Evolutionary conservation across 176 grass and related monocot species (phyloP), one percentile per base, ranked within the genome.

Genomic region (Phragmites australis): DNA sequence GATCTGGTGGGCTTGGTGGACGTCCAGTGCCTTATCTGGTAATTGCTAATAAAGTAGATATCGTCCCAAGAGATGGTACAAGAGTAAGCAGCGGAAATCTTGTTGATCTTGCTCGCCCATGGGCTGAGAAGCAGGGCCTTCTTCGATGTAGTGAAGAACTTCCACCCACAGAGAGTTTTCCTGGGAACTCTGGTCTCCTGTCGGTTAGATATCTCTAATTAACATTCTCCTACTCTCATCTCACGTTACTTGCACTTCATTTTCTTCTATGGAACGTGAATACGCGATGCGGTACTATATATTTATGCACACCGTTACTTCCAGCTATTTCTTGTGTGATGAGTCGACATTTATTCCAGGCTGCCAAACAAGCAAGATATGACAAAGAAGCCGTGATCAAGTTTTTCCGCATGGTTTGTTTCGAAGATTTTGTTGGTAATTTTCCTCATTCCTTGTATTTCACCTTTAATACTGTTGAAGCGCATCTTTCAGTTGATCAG

Each of bases 11-110:
- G n/a, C 92, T 93, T 60, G 96, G 96, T 71, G 92, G 96, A 40
- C 88, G 95, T 81, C 93, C 92, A n/a, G 96, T 99, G 70, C 96
- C 96, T 60, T 99, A 99, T 67, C 69, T 99, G 79, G 90, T 99
- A 68, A 95, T 99, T 41, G 79, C 90, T 60, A 99, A 99, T 86
- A 95, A 99, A 85, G 88, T 82, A 57, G 90, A 99, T 82, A 50
- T 95, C 29, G 55, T 84, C 68, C 83, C 88, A 11, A 91, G 55
- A 56, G 92, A 93, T 65, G 90, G 90, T 37, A 59, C 65, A 64
- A 87, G 84, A 84, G 75, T 78, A 80, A 99, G 88, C 80, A 91
- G 87, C 29, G 96, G 96, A 34, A 93, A 90, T 83, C 89, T 95
- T 49, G 88, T 99, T 64, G 90, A 95, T 89, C 71, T 88, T 78